A percentile compares a stretch with the other conserved stretches of the same genome.
phyloP scores from a whole-genome alignment of 225 moss, liverwort and hornwort species.

The Marchantia polymorpha region DNA sequence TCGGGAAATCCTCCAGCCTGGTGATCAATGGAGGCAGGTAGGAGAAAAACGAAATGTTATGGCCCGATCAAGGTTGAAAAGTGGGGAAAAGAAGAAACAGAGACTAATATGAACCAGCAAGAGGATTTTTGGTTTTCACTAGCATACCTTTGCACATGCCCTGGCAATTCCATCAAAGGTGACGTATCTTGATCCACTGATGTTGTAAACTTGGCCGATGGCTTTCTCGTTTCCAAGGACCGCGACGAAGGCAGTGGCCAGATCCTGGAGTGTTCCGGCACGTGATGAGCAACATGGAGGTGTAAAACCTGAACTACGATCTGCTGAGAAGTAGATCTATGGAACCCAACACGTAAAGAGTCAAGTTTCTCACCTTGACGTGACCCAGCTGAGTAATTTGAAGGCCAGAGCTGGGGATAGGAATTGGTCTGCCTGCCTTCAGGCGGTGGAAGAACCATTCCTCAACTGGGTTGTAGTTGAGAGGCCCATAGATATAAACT shows the following conservation, averaged over 20 bases:
- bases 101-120: background rate
- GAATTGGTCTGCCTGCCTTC: conserved; percentile 84
- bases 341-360: too few species aligned
- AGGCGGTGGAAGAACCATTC: conserved; percentile 99
- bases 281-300: too few species aligned
- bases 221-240: conserved; percentile 79
- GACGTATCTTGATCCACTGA: conserved; percentile 93
- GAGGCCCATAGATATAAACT: conserved; percentile 94
- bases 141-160: conserved; percentile 83
- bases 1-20: conserved; percentile 97
- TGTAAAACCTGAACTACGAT: too few species aligned
- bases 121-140: background rate
- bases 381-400: conserved; percentile 99
- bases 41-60: background rate
- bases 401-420: conserved; percentile 83
- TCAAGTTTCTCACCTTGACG: conserved; percentile 58
- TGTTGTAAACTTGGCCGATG: conserved; percentile 79
- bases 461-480: conserved; percentile 98
- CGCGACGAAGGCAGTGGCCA: conserved; percentile 72
- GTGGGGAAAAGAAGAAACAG: background rate
- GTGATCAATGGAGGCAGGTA: background rate
- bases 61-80: too few species aligned
- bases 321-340: too few species aligned
- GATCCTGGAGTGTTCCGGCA: conserved; percentile 53
- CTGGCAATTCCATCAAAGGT: conserved; percentile 98